Evolutionary conservation across 148 eudicot species (phyloP).

Genomic region (Rhododendron ovatum): DNA sequence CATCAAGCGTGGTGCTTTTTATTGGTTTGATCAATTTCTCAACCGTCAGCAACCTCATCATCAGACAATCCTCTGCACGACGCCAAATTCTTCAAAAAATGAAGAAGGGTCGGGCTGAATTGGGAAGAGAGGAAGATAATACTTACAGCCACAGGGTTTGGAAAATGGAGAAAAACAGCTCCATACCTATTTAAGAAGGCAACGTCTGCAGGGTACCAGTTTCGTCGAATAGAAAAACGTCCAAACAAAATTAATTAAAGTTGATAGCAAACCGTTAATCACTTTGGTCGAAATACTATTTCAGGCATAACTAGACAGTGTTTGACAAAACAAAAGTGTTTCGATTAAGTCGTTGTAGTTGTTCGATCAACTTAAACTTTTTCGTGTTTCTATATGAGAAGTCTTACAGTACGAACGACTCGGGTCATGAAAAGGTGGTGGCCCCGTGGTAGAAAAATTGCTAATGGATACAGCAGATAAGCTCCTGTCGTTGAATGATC

Average conservation of each 20-base stretch:
- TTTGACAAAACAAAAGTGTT: background rate
- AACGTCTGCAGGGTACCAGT: background rate
- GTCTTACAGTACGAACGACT: too few relatives aligned
- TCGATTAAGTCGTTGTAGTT: background rate
- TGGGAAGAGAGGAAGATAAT: background rate
- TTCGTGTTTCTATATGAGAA: background rate
- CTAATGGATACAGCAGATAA: too few relatives aligned
- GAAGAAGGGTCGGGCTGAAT: background rate
- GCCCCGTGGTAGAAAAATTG: too few relatives aligned
- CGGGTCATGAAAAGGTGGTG: too few relatives aligned
- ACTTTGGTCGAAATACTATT: too few relatives aligned
- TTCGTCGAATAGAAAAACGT: background rate
- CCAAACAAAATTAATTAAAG: background rate
- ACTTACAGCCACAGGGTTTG: too few relatives aligned
- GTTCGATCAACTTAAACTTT: background rate
- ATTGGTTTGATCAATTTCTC: background rate
- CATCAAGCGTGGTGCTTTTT: background rate
- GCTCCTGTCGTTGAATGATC: too few relatives aligned
- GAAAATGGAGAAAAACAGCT: background rate
- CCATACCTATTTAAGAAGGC: background rate
- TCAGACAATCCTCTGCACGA: background rate
- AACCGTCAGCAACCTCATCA: background rate
- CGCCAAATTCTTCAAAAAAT: background rate
- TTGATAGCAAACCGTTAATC: background rate
- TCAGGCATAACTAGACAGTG: background rate